Evolutionary conservation across 306 rosid genomes (phyloP), one percentile per base, ranked within the genome.

Genomic region (Vigna reflexopilosa): DNA sequence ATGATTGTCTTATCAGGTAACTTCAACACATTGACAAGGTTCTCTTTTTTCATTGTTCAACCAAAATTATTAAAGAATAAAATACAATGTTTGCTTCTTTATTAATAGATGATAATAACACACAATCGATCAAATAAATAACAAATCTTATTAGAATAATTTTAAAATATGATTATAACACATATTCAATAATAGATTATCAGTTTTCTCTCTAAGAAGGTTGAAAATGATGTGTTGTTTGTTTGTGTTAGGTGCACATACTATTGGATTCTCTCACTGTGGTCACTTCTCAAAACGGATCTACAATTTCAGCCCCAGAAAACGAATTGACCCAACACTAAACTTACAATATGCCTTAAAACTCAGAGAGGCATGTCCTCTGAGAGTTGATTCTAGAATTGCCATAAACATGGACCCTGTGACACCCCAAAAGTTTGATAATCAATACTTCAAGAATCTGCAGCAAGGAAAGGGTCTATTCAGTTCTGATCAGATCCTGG

Each of bases 251-350:
- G 97, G 96, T 16, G 97, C 88, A 51, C 97, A 93, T 51, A 89
- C 97, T 26, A 85, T 90, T 19, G 97, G 97, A 20, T 89, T 89
- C 77, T 77, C 96, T 4, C 96, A 90, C 77, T 93, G 97, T 88
- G 62, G 3, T 34, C 57, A 72, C 6, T 79, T 93, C 66, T 40
- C 69, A 65, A 82, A 89, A 24, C 56, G 96, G 56, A 67, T 93
- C 17, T 83, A 90, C 85, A 82, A 48, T 38, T 93, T 85, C 92
- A 85, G 72, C 47, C 83, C 88, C 82, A 65, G 19, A 66, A 82
- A 17, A 51, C 67, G 75, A 55, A 82, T 90, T 15, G 97, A 93
- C 49, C 93, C 96, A 47, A 85, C 93, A 0, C 67, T 93, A 10
- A 77, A 89, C 56, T 34, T 56, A 6, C 82, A 19, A 1, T 93